Evolutionary conservation across 495 filamentous ascomycete genomes (phyloP).

Genomic region (Xylaria scruposa): DNA sequence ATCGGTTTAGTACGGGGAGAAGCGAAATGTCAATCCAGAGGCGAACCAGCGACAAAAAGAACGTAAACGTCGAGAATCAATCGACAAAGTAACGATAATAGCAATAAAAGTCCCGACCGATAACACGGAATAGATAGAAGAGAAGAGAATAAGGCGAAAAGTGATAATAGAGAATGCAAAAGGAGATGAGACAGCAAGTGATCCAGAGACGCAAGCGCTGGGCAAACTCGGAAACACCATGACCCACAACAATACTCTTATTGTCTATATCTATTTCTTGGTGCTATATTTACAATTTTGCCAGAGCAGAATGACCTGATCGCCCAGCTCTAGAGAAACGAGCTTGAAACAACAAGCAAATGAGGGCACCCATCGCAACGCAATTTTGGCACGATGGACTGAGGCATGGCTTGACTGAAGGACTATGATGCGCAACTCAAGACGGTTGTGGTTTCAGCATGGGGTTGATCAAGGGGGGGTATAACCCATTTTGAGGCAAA

Average conservation of each 20-base stretch:
- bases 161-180: slow-evolving; percentile 50
- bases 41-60: slow-evolving; percentile 40
- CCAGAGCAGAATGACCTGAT: slow-evolving; percentile 9
- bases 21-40: slow-evolving; percentile 16
- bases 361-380: background rate
- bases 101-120: slow-evolving; percentile 38
- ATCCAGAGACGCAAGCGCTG: slow-evolving; percentile 24
- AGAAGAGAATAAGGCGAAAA: slow-evolving; percentile 40
- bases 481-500: slow-evolving; percentile 20
- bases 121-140: slow-evolving; percentile 25
- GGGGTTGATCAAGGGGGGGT: slow-evolving; percentile 8
- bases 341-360: slow-evolving; percentile 17
- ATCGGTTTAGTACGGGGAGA: slow-evolving; percentile 17
- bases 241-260: slow-evolving; percentile 29
- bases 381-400: background rate
- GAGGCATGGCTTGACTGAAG: slow-evolving; percentile 12
- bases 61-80: slow-evolving; percentile 42
- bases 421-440: slow-evolving; percentile 22
- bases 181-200: slow-evolving; percentile 41
- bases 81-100: slow-evolving; percentile 30
- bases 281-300: slow-evolving; percentile 15
- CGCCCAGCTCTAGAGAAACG: background rate
- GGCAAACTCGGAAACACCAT: slow-evolving; percentile 18
- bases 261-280: background rate
- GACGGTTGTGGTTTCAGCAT: slow-evolving; percentile 26